Evolutionary conservation across 768 basidiomycete species (phyloP), one percentile per base, ranked within the genome.

Genomic region (Symmetrospora coprosmae): DNA sequence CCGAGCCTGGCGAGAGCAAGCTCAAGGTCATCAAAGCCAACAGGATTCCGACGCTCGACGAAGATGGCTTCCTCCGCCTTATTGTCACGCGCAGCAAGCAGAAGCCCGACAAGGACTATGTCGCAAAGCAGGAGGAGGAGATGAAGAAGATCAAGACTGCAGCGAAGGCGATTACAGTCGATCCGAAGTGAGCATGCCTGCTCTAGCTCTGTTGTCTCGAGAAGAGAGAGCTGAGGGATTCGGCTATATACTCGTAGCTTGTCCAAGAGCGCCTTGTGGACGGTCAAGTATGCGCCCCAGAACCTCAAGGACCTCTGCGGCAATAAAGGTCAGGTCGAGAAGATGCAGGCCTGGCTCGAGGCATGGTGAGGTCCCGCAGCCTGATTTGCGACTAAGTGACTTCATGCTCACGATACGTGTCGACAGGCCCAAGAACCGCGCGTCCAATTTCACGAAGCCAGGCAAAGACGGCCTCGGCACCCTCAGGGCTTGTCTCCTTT

Each of bases 271-370:
- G 70, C n/a, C n/a, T 76, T 97, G 0, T 97, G 94, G 94, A 96
- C 94, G 37, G 84, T 83, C 31, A 82, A 89, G 9, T 99, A 99
- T 70, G 92, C 94, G 0, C 94, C 94, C 1, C 81, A 83, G 64
- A 78, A 77, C 2, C 65, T 90, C 58, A 90, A 86, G 67, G 89
- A 99, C 59, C 80, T 99, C 17, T 96, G 91, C 63, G 94, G 94
- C 7, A 99, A 97, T 75, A 97, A 97, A 73, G 78, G 81, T 0
- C 79, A 82, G 53, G 84, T 97, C 1, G 91, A 97, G 73, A 89
- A 88, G 68, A 74, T 99, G 2, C 82, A 82, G 53, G 76, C 75
- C 33, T 99, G 94, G 94, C 74, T 99, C 21, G 77, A 81, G 33
- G 82, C 85, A 52, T 99, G 94, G 92, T 89, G 30, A 52, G 80